Evolutionary conservation across 441 rosid species (phyloP).

Genomic region (Hura crepitans): DNA sequence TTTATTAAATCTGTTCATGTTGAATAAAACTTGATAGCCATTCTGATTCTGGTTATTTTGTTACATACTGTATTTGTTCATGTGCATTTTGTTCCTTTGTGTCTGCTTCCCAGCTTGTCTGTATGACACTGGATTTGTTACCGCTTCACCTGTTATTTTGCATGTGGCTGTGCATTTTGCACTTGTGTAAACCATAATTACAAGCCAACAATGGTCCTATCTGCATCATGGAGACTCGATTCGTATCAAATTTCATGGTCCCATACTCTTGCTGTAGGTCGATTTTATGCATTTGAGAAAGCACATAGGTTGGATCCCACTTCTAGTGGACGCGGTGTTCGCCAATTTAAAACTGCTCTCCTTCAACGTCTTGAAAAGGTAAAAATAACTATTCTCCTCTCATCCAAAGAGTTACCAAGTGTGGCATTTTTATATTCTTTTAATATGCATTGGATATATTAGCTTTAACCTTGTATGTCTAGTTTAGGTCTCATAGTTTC

Average conservation of each 20-base stretch:
- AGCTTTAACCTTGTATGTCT: neutral
- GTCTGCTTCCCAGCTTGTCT: conserved; percentile 1
- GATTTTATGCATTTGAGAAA: conserved; percentile 94
- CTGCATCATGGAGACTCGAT: conserved; percentile 1
- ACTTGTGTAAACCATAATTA: neutral
- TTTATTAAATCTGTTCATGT: neutral
- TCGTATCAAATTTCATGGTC: neutral
- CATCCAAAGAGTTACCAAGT: neutral
- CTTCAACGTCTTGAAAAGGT: conserved; percentile 96
- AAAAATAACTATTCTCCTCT: conserved; percentile 14
- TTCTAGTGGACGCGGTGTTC: conserved; percentile 96
- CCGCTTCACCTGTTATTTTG: neutral
- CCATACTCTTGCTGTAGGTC: conserved; percentile 42
- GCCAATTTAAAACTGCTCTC: conserved; percentile 96
- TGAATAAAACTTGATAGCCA: neutral
- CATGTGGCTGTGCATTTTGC: too few relatives aligned
- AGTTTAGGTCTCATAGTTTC: neutral
- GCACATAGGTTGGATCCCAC: conserved; percentile 96
- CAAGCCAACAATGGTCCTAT: neutral
- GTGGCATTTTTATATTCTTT: neutral
- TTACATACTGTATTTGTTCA: neutral
- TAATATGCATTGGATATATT: too few relatives aligned
- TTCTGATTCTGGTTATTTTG: neutral
- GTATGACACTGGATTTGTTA: neutral
- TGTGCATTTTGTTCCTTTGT: neutral